Evolutionary conservation across 345 rosid genomes (phyloP), one percentile per base, ranked within the genome.

Genomic region (Odontarrhena argentea): DNA sequence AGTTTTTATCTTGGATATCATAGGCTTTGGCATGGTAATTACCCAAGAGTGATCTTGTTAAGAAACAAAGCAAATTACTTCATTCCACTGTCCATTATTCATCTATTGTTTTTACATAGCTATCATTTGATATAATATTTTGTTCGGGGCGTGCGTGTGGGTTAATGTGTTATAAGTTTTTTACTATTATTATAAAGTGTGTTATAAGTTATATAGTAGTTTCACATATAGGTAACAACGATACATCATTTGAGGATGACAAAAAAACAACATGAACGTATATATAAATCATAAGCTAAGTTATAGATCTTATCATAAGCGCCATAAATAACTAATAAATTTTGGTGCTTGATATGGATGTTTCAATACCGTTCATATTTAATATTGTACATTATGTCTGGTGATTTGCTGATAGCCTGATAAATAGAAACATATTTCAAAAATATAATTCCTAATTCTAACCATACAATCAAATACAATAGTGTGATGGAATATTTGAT

Each of bases 231-330:
- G 48, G 48, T 38, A 38, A 15, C 25, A 35, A 56, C 30, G 15
- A n/a, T 14, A 13, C 47, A 56, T 67, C 56, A 47, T 67, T 56
- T 36, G 55, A 25, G 37, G 55, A 55, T 55, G 50, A 55, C 55
- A 63, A 14, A 56, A 18, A 57, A 68, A 47, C 42, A 35, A 6
- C 14, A 13, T 14, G 25, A 24, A 35, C 35, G 22, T 3, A 13
- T 69, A 40, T 34, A 37, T 43, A 70, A n/a, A 63, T 47, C 50
- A 63, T 32, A 63, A 63, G 18, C 51, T 70, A 44, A 4, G 55
- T 45, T 43, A 61, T 44, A 53, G 24, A 44, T 70, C 5, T 9
- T 53, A 61, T 52, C 38, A 44, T 53, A 61, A 5, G 2, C 34
- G 2, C 34, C 34, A 25, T 44, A 44, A 34, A 53, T 53, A 61